Percentiles rank a stretch among this genome's conserved stretches.
These are phyloP conservation scores for Cutaneotrichosporon spelunceum DNA, from an alignment of 1,284 basidiomycete genomes.

Conservation along the genomic window DNA sequence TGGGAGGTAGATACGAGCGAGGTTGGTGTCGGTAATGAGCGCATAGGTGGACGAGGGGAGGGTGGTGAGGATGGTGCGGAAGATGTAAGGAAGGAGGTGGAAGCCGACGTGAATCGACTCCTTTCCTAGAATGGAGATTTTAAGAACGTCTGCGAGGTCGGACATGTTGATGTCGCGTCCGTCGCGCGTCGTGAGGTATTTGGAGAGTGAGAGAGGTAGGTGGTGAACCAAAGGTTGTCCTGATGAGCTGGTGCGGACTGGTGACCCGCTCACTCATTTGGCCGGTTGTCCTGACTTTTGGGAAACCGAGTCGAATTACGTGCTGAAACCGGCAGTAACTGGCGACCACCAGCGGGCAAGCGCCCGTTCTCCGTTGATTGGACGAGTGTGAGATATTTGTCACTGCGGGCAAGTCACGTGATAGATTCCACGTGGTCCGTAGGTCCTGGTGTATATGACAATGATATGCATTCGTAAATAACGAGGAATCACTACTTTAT, in stretches of 20 bases:
- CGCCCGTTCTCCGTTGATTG: not conserved
- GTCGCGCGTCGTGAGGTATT: not conserved
- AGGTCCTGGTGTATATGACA: no score
- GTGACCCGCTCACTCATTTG: not conserved
- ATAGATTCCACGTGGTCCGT: not conserved
- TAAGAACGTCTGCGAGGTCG: slow-evolving; percentile 48
- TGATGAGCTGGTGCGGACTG: not conserved
- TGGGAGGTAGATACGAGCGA: slow-evolving; percentile 72
- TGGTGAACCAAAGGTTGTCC: not conserved
- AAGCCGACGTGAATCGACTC: slow-evolving; percentile 90
- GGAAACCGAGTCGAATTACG: slow-evolving; percentile 6
- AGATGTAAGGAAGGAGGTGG: slow-evolving; percentile 82
- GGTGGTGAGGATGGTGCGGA: slow-evolving; percentile 67
- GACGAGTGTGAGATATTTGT: no score
- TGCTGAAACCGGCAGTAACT: not conserved
- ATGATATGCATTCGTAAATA: no score
- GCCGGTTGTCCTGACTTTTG: not conserved
- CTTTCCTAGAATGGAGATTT: slow-evolving; percentile 78
- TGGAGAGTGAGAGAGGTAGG: not conserved
- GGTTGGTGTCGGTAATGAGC: slow-evolving; percentile 86
- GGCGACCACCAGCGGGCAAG: not conserved
- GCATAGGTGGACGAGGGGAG: slow-evolving; percentile 86
- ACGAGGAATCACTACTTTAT: no score
- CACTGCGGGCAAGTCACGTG: not conserved
- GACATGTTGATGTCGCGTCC: slow-evolving; percentile 24